Conservation (phyloP, 495 filamentous ascomycete genomes). For the Penicillium turbatum region DNA sequence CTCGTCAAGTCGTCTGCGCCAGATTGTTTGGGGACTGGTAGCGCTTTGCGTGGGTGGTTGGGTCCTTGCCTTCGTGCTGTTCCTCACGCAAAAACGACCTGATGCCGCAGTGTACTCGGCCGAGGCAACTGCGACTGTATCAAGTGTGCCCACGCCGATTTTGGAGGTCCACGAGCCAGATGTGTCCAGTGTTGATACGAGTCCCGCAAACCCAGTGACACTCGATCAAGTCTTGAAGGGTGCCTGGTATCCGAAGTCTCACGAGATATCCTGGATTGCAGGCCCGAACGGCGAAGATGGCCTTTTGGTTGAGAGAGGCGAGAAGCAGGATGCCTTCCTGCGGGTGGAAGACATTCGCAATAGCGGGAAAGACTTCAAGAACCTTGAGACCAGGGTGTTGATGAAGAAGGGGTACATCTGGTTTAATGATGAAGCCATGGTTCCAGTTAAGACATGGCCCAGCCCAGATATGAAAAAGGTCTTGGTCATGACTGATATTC, state of each 20-base stretch:
- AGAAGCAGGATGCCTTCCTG: conserved; percentile 60
- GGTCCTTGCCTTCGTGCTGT: conserved; percentile 71
- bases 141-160: no score
- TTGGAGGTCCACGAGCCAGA: neutral
- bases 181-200: conserved; percentile 51
- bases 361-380: conserved; percentile 42
- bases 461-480: conserved; percentile 83
- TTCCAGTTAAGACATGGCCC: conserved; percentile 59
- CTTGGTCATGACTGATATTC: conserved; percentile 63
- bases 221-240: conserved; percentile 74
- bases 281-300: conserved; percentile 84
- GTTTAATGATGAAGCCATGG: conserved; percentile 49
- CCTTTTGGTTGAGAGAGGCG: conserved; percentile 65
- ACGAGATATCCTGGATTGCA: conserved; percentile 82
- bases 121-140: no score
- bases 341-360: conserved; percentile 81
- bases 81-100: conserved; percentile 53
- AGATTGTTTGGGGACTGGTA: conserved; percentile 63
- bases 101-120: conserved; percentile 18
- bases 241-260: conserved; percentile 61
- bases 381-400: conserved; percentile 55
- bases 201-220: conserved; percentile 72
- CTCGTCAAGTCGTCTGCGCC: conserved; percentile 45
- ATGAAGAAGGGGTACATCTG: conserved; percentile 66
- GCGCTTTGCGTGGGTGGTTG: conserved; percentile 69